Evolutionary conservation across 1,284 basidiomycete species (phyloP).

Genomic region (Heliocybe sulcata): DNA sequence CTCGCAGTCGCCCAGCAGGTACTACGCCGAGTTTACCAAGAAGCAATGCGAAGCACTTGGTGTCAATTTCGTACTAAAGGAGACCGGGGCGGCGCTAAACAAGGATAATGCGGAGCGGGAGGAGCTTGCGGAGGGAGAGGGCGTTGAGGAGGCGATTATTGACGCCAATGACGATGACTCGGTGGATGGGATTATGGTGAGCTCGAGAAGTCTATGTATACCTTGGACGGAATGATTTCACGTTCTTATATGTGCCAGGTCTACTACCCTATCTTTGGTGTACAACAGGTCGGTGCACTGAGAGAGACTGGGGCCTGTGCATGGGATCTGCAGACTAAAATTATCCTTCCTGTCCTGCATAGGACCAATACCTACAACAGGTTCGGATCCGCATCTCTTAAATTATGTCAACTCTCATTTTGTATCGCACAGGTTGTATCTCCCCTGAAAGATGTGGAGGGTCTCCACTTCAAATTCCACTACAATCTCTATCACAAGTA

Average conservation of each 20-base stretch:
- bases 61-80: slow-evolving; percentile 78
- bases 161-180: slow-evolving; percentile 85
- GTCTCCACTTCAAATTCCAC: slow-evolving; percentile 92
- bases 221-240: slow-evolving; percentile 5
- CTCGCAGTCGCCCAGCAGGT: slow-evolving; percentile 78
- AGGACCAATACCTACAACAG: slow-evolving; percentile 97
- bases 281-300: slow-evolving; percentile 56
- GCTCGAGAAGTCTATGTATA: slow-evolving; percentile 14
- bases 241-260: slow-evolving; percentile 41
- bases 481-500: slow-evolving; percentile 98
- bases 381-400: slow-evolving; percentile 24
- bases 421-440: slow-evolving; percentile 67
- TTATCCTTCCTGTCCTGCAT: slow-evolving; percentile 11
- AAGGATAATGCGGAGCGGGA: slow-evolving; percentile 5
- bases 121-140: slow-evolving; percentile 49
- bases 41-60: slow-evolving; percentile 89
- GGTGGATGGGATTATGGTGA: slow-evolving; percentile 94
- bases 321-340: background rate
- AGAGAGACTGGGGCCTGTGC: slow-evolving; percentile 4
- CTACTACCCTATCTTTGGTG: slow-evolving; percentile 90
- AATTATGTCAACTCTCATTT: background rate
- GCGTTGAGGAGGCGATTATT: slow-evolving; percentile 91
- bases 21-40: slow-evolving; percentile 91
- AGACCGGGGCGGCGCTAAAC: slow-evolving; percentile 60
- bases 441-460: slow-evolving; percentile 96